A percentile compares a stretch with the other conserved stretches of the same genome.
Evolutionary conservation across 306 rosid species (phyloP).

Genomic region (Fagus sylvatica): DNA sequence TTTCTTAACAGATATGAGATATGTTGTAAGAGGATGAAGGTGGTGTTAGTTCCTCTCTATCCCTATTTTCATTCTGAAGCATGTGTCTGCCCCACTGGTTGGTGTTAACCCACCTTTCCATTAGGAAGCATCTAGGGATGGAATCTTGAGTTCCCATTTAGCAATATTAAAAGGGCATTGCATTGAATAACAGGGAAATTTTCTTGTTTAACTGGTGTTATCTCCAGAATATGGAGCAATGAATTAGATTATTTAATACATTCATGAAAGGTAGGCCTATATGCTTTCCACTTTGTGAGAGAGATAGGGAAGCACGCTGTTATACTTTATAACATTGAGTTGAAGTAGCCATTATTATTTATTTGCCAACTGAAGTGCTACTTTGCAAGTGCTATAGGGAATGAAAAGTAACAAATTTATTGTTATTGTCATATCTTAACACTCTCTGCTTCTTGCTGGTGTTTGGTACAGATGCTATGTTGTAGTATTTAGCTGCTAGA

Average conservation of each 20-base stretch:
- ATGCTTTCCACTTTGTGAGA: not conserved
- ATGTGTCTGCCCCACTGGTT: no score
- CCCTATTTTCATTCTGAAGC: no score
- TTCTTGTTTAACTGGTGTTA: not conserved
- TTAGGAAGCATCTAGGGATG: no score
- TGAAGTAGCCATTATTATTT: not conserved
- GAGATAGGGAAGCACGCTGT: not conserved
- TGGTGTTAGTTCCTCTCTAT: no score
- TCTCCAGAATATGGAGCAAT: not conserved
- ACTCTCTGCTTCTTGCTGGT: not conserved
- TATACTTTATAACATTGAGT: not conserved
- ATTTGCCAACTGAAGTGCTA: not conserved
- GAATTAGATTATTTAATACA: not conserved
- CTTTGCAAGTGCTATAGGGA: not conserved
- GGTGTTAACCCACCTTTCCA: no score
- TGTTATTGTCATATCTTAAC: not conserved
- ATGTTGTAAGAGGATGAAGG: no score
- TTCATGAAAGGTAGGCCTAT: not conserved
- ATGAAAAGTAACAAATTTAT: not conserved
- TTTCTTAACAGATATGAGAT: no score
- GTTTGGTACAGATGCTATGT: not conserved
- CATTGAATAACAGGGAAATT: not conserved
- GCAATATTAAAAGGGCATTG: no score
- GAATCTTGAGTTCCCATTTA: no score
- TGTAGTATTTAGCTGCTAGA: not conserved